Evolutionary conservation across 768 basidiomycete species (phyloP), one percentile per base, ranked within the genome.

Genomic region (Sarcodon aspratus): DNA sequence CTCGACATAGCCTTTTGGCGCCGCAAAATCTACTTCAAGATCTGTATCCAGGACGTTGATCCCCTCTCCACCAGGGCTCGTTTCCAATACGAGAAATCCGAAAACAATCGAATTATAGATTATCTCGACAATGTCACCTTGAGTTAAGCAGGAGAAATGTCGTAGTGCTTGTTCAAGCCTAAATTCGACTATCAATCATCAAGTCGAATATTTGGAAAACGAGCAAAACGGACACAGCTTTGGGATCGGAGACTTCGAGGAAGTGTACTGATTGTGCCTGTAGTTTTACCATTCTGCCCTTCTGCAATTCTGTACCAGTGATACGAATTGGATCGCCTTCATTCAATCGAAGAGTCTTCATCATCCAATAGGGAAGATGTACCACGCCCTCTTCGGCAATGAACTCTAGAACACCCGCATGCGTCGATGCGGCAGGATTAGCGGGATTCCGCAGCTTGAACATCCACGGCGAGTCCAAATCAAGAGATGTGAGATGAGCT

Each of bases 361-460:
- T 99, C 89, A 99, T 95, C 96, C 96, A 99, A 57, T 92, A 86
- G 0, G 96, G 96, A 12, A 99, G 72, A 70, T 98, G 86, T 3
- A 94, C 94, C 11, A 86, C 74, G 10, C 96, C 96, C 64, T 98
- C 95, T 49, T 96, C 85, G 2, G 96, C 95, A 55, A 97, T 97
- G 66, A 99, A 99, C 62, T 99, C 96, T 31, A 99, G 78, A 27
- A 99, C 96, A 71, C 96, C 96, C 1, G 88, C 89, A 61, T 99
- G 91, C 1, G 96, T 98, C 17, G 78, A 93, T 48, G 78, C 86
- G 33, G 80, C 88, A 46, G 75, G 73, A 68, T 85, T 94, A 57
- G 70, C 68, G 45, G 96, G 95, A 66, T 98, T 98, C 45, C 89
- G 84, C 46, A 99, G 73, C 54, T 95, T 84, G 63, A 99, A 99